These are phyloP conservation scores for Fraxinus nigra DNA, from an alignment of 305 asterid genomes.

Conservation along the genomic window DNA sequence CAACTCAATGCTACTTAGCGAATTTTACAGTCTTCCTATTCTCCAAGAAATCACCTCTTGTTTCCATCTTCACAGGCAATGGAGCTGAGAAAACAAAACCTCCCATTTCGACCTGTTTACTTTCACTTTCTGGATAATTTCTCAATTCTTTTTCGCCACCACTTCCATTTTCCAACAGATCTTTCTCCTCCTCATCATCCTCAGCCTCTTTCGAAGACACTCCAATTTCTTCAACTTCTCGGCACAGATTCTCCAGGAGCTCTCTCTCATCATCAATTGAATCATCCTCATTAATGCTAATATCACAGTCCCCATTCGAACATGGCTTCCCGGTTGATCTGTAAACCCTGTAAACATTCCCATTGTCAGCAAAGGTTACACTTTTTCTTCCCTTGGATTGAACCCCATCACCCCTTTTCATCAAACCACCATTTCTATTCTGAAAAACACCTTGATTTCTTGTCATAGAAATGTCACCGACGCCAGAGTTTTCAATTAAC, in stretches of 20 bases:
- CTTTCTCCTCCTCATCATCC: slow-evolving; percentile 44
- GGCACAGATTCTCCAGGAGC: slow-evolving; percentile 28
- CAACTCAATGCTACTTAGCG: background rate
- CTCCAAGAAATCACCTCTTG: slow-evolving; percentile 27
- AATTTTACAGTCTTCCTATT: slow-evolving; percentile 28
- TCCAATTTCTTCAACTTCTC: slow-evolving; percentile 49
- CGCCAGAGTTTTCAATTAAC: slow-evolving; percentile 23
- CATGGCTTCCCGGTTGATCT: slow-evolving; percentile 21
- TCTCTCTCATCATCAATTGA: slow-evolving; percentile 33
- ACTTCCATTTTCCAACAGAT: slow-evolving; percentile 38
- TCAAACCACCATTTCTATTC: slow-evolving; percentile 23
- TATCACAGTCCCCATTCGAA: slow-evolving; percentile 29
- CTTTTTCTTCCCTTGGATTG: slow-evolving; percentile 50
- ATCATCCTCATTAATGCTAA: slow-evolving; percentile 27
- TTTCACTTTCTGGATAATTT: slow-evolving; percentile 16
- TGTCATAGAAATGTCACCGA: slow-evolving; percentile 1
- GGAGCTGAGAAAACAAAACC: slow-evolving; percentile 42
- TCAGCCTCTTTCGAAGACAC: slow-evolving; percentile 30
- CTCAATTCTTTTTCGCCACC: slow-evolving; percentile 37
- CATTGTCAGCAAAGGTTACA: slow-evolving; percentile 65
- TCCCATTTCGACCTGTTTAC: slow-evolving; percentile 2
- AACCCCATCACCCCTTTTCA: slow-evolving; percentile 29
- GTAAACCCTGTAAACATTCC: slow-evolving; percentile 32
- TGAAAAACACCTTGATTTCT: slow-evolving; percentile 22
- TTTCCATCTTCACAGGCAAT: slow-evolving; percentile 54